These are phyloP conservation scores for Dendrothele bispora DNA, from an alignment of 768 basidiomycete genomes.

Conservation along the genomic window DNA sequence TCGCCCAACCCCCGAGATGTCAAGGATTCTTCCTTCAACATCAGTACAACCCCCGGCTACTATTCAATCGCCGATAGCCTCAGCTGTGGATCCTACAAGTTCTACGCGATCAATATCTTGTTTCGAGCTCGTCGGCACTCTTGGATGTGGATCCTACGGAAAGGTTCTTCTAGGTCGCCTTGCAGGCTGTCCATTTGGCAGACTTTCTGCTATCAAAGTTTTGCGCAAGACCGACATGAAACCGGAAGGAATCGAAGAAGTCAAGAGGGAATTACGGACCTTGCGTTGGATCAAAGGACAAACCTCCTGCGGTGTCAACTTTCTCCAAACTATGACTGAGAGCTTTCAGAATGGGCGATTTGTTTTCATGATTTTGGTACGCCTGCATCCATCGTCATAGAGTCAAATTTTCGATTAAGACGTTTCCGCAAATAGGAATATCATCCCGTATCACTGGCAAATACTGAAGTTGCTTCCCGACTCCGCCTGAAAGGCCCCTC, in stretches of 20 bases:
- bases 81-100: background rate
- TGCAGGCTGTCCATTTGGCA: conserved; percentile 3
- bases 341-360: conserved; percentile 19
- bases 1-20: no score
- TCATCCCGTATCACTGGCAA: conserved; percentile 28
- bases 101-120: conserved; percentile 7
- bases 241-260: conserved; percentile 9
- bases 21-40: no score
- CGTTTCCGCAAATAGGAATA: conserved; percentile 24
- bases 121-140: conserved; percentile 14
- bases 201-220: conserved; percentile 24
- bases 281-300: conserved; percentile 16
- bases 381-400: no score
- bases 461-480: conserved; percentile 26
- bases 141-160: conserved; percentile 25
- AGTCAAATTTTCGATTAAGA: no score
- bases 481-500: conserved; percentile 17
- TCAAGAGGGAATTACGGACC: conserved; percentile 17
- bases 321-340: conserved; percentile 22
- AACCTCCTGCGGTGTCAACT: conserved; percentile 12
- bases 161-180: conserved; percentile 22
- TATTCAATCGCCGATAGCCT: background rate
- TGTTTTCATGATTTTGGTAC: conserved; percentile 27
- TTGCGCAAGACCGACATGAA: conserved; percentile 10
- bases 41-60: no score